Evolutionary conservation across 352 stramenopile genomes (phyloP).

Genomic region (Globisporangium nodosum): DNA sequence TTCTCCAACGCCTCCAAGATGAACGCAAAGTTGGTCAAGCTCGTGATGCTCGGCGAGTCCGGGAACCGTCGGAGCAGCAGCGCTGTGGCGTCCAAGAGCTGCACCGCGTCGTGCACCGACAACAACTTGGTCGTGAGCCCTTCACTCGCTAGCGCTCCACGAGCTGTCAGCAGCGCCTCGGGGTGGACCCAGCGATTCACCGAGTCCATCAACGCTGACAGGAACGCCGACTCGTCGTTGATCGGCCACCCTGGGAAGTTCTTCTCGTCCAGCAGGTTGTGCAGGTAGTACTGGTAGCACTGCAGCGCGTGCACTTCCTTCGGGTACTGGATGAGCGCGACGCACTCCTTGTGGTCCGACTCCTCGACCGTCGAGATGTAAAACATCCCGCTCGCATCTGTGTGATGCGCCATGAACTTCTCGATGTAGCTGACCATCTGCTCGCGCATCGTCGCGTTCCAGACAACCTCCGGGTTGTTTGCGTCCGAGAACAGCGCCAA

Average conservation of each 20-base stretch:
- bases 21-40: conserved; percentile 58
- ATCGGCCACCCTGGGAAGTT: conserved; percentile 87
- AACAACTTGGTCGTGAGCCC: conserved; percentile 55
- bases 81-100: conserved; percentile 65
- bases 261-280: conserved; percentile 83
- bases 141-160: conserved; percentile 34
- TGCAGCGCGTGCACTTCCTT: conserved; percentile 81
- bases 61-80: conserved; percentile 72
- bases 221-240: conserved; percentile 74
- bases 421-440: conserved; percentile 86
- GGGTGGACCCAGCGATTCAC: conserved; percentile 77
- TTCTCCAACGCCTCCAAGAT: conserved; percentile 75
- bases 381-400: conserved; percentile 60
- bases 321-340: conserved; percentile 77
- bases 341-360: conserved; percentile 70
- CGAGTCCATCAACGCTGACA: conserved; percentile 66
- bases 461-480: conserved; percentile 84
- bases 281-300: conserved; percentile 86
- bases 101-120: conserved; percentile 61
- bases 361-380: conserved; percentile 63
- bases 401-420: conserved; percentile 80
- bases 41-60: conserved; percentile 52
- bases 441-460: conserved; percentile 79
- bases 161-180: conserved; percentile 30
- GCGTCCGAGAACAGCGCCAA: conserved; percentile 76